Conservation (phyloP, 2,329 filamentous ascomycete genomes). For the Pezicula neosporulosa region DNA sequence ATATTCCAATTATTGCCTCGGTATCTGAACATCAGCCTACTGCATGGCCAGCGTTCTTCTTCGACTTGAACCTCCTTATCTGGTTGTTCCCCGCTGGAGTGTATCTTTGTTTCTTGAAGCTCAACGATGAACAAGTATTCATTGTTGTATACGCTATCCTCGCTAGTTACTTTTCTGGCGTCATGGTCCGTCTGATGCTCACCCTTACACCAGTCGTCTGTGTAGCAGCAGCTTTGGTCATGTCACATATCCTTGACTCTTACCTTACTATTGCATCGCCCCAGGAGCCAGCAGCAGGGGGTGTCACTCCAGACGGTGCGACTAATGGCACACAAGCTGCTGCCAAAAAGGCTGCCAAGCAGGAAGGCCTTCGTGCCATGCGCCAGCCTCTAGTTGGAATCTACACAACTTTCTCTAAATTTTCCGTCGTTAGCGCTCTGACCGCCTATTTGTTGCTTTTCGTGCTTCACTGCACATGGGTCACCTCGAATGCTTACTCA, state of each 20-base stretch:
- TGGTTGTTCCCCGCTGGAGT: constrained; percentile 99
- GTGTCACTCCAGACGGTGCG: constrained; percentile 36
- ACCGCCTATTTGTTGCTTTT: constrained; percentile 85
- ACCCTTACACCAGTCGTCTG: constrained; percentile 96
- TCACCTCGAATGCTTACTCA: constrained; percentile 97
- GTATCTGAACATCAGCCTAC: constrained; percentile 99
- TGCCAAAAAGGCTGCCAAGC: constrained; percentile 52
- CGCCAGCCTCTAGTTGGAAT: constrained; percentile 77
- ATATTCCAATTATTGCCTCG: constrained; percentile 99
- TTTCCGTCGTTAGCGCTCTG: constrained; percentile 68
- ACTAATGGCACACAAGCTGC: constrained; percentile 35
- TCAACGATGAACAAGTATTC: constrained; percentile 96
- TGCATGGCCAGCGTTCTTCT: constrained; percentile 98
- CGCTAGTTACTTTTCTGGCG: constrained; percentile 95
- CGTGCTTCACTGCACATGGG: constrained; percentile 98
- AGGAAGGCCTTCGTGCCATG: constrained; percentile 63
- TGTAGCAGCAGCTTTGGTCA: constrained; percentile 83
- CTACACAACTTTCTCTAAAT: constrained; percentile 76
- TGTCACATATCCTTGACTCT: constrained; percentile 84
- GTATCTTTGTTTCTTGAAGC: constrained; percentile 93
- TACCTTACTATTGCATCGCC: constrained; percentile 71
- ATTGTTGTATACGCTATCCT: constrained; percentile 96
- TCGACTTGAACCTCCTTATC: constrained; percentile 96
- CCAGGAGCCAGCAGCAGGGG: constrained; percentile 37
- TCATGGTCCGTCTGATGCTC: constrained; percentile 99